These are phyloP conservation scores for Komagataella mondaviorum DNA, from an alignment of 805 yeast genomes.

Conservation along the genomic window DNA sequence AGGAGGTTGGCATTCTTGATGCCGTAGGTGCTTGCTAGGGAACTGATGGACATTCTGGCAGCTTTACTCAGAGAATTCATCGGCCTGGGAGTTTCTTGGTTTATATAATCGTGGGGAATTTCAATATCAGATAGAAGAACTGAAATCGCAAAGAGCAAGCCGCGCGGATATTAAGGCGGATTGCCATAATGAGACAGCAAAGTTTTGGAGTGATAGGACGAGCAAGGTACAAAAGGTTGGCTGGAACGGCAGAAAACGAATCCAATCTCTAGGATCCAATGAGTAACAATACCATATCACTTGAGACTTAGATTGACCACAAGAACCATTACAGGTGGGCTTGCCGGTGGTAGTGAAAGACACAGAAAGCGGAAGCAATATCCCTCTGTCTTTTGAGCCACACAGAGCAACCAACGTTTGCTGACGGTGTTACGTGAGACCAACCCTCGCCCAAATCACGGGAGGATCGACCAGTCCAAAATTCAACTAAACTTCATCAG, in stretches of 20 bases:
- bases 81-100: neutral
- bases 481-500: no score
- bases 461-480: no score
- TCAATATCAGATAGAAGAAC: neutral
- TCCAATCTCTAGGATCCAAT: neutral
- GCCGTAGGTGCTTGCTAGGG: conserved; percentile 16
- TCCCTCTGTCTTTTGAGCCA: no score
- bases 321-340: no score
- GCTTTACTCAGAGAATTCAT: neutral
- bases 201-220: neutral
- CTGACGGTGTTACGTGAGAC: no score
- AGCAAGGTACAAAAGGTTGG: neutral
- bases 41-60: conserved; percentile 4
- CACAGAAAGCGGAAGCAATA: no score
- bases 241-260: neutral
- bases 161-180: neutral
- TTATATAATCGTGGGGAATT: neutral
- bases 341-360: no score
- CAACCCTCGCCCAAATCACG: no score
- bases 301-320: no score
- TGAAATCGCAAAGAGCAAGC: neutral
- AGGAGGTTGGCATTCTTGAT: conserved; percentile 36
- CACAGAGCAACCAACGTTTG: no score
- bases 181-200: neutral
- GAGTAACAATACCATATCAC: neutral